Evolutionary conservation across 2,329 filamentous ascomycete species (phyloP), one percentile per base, ranked within the genome.

Genomic region (Didymella arachidicola): DNA sequence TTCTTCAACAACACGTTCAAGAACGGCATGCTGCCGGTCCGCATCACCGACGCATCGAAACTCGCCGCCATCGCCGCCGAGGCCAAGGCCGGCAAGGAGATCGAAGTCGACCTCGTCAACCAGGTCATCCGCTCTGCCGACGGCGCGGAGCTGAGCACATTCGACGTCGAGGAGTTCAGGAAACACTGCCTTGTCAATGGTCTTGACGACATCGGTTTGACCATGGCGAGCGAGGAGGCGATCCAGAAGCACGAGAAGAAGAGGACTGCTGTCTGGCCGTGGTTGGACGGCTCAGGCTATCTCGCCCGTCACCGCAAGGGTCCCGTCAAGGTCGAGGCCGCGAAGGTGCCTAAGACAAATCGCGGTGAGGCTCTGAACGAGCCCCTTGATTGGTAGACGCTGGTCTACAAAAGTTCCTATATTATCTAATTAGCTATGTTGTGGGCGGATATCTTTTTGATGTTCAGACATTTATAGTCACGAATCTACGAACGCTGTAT

Each of bases 1-100:
- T 97, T 97, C 87, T 96, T 94, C 87, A 97, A 97, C 87, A 99
- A 99, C 84, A 95, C 91, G n/a, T 98, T 97, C 86, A 98, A 99
- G 86, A 99, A 99, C 82, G 94, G 94, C 81, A 98, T 98, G 95
- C 83, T 98, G 63, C 93, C 94, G 46, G 87, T 98, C 61, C 80
- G 84, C 59, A 90, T 98, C 73, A 81, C 84, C 30, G 87, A 94
- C 76, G 79, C 87, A 65, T 82, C 79, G 1, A 83, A 86, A 30
- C 81, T 97, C 4, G 83, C 90, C 42, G 83, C 83, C 61, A 88
- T 98, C 64, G 88, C 90, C 36, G 86, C 83, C 26, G 91, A 96
- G 78, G 93, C 93, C 32, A 84, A 84, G 36, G 90, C 91, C 3
- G 92, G 92, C 57, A 85, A 85, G 58, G 93, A 97, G 77, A 82